Evolutionary conservation across 2,329 filamentous ascomycete genomes (phyloP), one percentile per base, ranked within the genome.

Genomic region (Escovopsis sp.): DNA sequence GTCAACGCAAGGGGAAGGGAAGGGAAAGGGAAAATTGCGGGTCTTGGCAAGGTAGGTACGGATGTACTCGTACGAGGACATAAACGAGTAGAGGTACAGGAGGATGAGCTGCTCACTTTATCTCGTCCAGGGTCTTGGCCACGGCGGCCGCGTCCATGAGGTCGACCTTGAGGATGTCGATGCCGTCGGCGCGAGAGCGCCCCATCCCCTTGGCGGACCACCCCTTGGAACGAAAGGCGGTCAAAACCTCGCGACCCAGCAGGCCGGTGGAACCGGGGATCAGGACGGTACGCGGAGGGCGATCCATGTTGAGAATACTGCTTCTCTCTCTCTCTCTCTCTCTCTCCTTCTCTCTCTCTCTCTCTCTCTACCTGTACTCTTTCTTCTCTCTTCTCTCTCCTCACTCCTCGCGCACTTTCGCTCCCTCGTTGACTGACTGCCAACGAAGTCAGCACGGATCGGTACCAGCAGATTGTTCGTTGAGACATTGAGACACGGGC

Each of bases 241-340:
- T 75, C 43, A 80, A 68, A 10, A 94, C 82, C 59, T 91, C 78
- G 36, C 86, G 76, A 39, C 88, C 87, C 2, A 94, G 72, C 10
- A 94, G 71, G 43, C 87, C 87, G 18, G 83, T 89, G 33, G 85
- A 86, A 44, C 87, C 87, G 6, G 87, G 94, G 43, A 94, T 67
- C 26, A 94, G 69, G 9, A 75, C 85, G 26, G 71, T 79, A 12
- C 52, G 52, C 30, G 50, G 45, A 4, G 47, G 11, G 28, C 28
- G 11, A 32, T 32, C 28, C 28, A 32, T 32, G 28, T 11, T 7
- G 28, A 11, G 28, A 32, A 26, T 19, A 12, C 19, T 26, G 12
- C 33, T 39, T 39, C 30, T 39, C 41, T 38, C 23, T 4, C 4
- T 12, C 28, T 18, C 15, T 33, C 23, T 3, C 6, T 8, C 28